Conservation (phyloP, 1,139 yeast genomes). For the Debaryomyces singareniensis region DNA sequence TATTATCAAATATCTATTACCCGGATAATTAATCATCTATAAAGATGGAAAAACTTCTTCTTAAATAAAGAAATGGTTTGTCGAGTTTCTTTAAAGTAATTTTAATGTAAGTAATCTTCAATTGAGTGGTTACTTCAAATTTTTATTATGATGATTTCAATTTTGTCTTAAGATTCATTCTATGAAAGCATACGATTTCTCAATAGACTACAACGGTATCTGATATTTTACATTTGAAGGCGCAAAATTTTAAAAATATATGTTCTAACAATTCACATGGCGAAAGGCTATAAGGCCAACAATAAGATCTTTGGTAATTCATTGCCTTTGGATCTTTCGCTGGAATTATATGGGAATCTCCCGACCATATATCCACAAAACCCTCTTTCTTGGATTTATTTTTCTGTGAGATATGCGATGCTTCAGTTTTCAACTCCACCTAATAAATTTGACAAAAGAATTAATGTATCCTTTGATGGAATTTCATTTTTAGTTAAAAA, state of each 20-base stretch:
- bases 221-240: conserved; percentile 41
- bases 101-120: no score
- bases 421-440: conserved; percentile 22
- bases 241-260: conserved; percentile 1
- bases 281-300: no score
- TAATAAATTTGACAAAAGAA: conserved; percentile 12
- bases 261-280: conserved; percentile 9
- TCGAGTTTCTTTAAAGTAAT: no score
- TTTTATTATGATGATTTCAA: conserved; percentile 39
- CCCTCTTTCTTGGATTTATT: conserved; percentile 54
- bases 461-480: conserved; percentile 21
- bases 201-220: conserved; percentile 99
- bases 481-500: conserved; percentile 42
- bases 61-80: no score
- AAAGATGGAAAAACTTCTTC: no score
- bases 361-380: conserved; percentile 50
- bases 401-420: conserved; percentile 26
- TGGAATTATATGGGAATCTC: conserved; percentile 26
- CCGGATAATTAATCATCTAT: no score
- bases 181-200: conserved; percentile 75
- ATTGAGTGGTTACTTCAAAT: no score
- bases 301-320: conserved; percentile 27
- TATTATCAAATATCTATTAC: no score
- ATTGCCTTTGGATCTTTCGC: conserved; percentile 43
- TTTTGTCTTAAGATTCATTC: conserved; percentile 52